Evolutionary conservation across 306 rosid genomes (phyloP), one percentile per base, ranked within the genome.

Genomic region (Rubus parviflorus): DNA sequence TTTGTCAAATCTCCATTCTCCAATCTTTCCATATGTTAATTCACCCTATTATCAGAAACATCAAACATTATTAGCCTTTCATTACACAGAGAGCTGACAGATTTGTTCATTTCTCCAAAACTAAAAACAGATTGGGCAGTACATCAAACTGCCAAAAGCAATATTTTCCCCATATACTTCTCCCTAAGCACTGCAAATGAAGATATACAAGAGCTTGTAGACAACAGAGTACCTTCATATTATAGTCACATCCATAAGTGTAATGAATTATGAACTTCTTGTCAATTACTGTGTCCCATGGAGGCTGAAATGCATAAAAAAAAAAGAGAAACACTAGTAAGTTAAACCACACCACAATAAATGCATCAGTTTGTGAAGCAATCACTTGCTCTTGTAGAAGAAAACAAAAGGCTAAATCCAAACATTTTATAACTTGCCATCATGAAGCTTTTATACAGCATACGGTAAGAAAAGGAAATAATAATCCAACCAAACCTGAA

Each of bases 1-100:
- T 81, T 96, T 96, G 80, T 91, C 99, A 72, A 96, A 96, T 75
- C 99, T 89, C 99, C 99, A 96, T 85, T 96, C 99, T 79, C 99
- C 99, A 49, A 93, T 96, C 81, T 93, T 92, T 81, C 98, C 99
- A 81, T 91, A 90, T 25, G 98, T 96, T 66, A 90, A 56, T 81
- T 93, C 94, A 75, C 99, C 98, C 99, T 92, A 57, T 77, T 58
- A 73, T 72, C 60, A 72, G 38, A 68, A 74, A 68, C 56, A 20
- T 43, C 37, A 77, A n/a, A 83, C 74, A 70, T 45, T 58, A 73
- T 41, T 52, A 79, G 62, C 56, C 73, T 61, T 51, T 30, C 16
- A 78, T 58, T 53, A 42, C 35, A 72, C 47, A 52, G 78, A 3
- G 61, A 53, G 2, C 51, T 48, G 40, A 73, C 61, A 22, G 62